These are phyloP conservation scores for Aspergillus pseudonomiae DNA, from an alignment of 2,329 filamentous ascomycete genomes.

Conservation along the genomic window DNA sequence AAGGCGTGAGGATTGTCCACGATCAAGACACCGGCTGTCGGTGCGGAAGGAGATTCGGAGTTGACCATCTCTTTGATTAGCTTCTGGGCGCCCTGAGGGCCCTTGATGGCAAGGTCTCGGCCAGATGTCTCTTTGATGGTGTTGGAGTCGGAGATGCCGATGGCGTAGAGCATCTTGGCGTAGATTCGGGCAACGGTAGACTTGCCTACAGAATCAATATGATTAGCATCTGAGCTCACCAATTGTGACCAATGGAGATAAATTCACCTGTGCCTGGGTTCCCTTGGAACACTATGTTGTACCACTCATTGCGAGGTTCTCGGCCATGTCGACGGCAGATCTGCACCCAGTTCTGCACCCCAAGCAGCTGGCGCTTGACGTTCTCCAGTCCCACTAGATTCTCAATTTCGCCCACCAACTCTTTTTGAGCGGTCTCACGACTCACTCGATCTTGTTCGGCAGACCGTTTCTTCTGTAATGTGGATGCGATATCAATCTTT, in stretches of 20 bases:
- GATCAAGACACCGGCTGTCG: conserved; percentile 20
- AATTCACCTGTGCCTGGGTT: conserved; percentile 22
- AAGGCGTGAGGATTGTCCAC: conserved; percentile 19
- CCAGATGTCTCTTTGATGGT: conserved; percentile 18
- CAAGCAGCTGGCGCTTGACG: conserved; percentile 23
- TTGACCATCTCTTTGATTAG: conserved; percentile 17
- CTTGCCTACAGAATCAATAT: conserved; percentile 13
- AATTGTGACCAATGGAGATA: not conserved
- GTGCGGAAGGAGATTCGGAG: conserved; percentile 3
- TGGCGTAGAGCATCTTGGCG: conserved; percentile 24
- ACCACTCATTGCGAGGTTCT: conserved; percentile 25
- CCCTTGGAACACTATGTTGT: conserved; percentile 24
- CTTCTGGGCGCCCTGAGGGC: conserved; percentile 11
- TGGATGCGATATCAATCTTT: conserved; percentile 1
- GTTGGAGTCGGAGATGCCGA: conserved; percentile 19
- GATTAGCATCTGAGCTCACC: not conserved
- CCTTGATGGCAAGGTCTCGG: conserved; percentile 17
- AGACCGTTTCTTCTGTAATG: conserved; percentile 5
- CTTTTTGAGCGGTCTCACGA: conserved; percentile 15
- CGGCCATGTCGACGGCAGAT: conserved; percentile 25
- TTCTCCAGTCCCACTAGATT: conserved; percentile 21
- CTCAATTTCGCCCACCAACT: conserved; percentile 18
- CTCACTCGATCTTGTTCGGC: conserved; percentile 12
- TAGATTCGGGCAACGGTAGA: conserved; percentile 23
- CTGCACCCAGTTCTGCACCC: conserved; percentile 24